Evolutionary conservation across 345 rosid species (phyloP).

Genomic region (Psidium friedrichsthalianum): DNA sequence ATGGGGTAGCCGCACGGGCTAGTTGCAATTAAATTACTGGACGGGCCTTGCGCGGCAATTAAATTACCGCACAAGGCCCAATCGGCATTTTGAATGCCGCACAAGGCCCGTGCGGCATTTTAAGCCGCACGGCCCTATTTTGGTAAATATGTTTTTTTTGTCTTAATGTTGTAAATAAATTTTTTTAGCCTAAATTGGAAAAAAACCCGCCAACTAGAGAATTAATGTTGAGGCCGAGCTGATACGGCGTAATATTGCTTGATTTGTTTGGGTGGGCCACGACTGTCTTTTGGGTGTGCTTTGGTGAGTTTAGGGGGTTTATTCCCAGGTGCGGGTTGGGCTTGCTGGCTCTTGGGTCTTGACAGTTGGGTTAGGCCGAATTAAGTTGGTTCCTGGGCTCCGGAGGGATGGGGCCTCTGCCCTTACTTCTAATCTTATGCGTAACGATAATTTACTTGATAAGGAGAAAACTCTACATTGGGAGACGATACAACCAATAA

Average conservation of each 20-base stretch:
- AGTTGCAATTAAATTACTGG: too few species aligned
- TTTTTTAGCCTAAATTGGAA: too few species aligned
- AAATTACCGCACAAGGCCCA: too few species aligned
- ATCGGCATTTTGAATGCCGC: too few species aligned
- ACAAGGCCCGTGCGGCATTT: too few species aligned
- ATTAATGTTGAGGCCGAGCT: not conserved
- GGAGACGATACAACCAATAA: not conserved
- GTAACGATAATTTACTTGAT: not conserved
- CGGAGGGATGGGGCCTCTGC: not conserved
- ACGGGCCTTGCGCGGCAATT: too few species aligned
- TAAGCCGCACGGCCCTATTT: too few species aligned
- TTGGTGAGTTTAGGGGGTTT: not conserved
- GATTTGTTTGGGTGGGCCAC: not conserved
- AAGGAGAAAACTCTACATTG: not conserved
- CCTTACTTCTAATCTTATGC: not conserved
- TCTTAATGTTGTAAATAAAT: too few species aligned
- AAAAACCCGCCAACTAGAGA: not conserved
- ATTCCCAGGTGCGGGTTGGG: not conserved
- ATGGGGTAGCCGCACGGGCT: too few species aligned
- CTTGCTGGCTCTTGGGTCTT: not conserved
- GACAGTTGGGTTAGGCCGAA: not conserved
- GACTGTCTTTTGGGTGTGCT: not conserved
- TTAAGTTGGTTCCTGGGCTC: not conserved
- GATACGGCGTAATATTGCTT: not conserved
- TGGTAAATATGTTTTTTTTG: too few species aligned